Percentiles rank a stretch among this genome's conserved stretches.
phyloP scores from a whole-genome alignment of 75 land plant genomes.

The Selaginella tamariscina region DNA sequence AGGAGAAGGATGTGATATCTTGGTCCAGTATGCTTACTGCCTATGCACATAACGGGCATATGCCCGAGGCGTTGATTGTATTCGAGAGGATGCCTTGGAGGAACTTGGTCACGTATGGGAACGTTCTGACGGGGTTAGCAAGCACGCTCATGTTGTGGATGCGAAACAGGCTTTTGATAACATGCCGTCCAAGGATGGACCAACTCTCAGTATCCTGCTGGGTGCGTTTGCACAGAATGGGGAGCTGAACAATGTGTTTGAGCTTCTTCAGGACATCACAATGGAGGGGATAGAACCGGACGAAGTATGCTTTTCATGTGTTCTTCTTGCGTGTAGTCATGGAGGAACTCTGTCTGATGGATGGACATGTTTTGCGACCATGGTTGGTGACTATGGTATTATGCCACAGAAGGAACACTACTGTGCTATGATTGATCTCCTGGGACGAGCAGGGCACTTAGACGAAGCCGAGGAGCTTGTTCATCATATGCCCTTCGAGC shows the following conservation, averaged over 20 bases:
- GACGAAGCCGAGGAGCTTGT: conserved; percentile 3
- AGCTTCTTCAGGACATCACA: background rate
- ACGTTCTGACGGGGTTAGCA: background rate
- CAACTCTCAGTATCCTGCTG: background rate
- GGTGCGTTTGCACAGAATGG: background rate
- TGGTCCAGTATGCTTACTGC: background rate
- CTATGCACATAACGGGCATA: background rate
- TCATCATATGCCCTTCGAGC: background rate
- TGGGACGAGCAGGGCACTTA: conserved; percentile 3
- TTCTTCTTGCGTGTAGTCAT: background rate
- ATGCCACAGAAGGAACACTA: background rate
- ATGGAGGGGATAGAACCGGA: background rate
- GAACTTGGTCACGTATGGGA: background rate
- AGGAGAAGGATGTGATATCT: background rate
- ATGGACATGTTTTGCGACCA: background rate
- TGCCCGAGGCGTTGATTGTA: background rate
- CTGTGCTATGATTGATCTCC: background rate
- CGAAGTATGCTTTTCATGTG: background rate
- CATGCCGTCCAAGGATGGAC: background rate
- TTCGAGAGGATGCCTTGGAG: background rate
- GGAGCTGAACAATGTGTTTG: background rate
- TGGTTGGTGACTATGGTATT: background rate
- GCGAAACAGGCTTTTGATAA: background rate
- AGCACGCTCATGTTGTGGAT: background rate
- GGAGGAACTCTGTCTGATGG: background rate